These are phyloP conservation scores for Chenopodium berlandieri DNA, from an alignment of 148 eudicot species.

Conservation along the genomic window DNA sequence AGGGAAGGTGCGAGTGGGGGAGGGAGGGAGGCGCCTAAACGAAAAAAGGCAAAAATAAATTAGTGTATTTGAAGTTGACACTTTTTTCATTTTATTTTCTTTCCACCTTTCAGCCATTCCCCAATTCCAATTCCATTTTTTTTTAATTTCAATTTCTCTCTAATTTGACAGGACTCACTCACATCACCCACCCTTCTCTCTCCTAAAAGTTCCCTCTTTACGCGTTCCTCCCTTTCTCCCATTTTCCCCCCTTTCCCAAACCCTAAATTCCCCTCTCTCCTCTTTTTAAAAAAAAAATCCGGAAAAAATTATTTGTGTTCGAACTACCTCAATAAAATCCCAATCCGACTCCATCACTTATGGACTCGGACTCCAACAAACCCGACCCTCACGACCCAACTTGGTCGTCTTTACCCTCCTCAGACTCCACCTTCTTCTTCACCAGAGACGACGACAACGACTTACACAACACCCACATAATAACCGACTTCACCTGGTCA, in stretches of 20 bases:
- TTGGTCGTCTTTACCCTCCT: constrained; percentile 28
- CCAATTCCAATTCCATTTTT: too few species aligned
- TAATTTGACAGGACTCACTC: constrained; percentile 39
- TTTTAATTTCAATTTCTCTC: background rate
- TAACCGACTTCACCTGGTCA: constrained; percentile 51
- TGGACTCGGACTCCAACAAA: constrained; percentile 23
- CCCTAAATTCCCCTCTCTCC: constrained; percentile 12
- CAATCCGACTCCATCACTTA: constrained; percentile 5
- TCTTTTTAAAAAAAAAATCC: background rate
- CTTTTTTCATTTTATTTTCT: background rate
- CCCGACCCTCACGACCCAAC: constrained; percentile 32
- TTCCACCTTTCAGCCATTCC: background rate
- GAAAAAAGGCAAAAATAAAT: background rate
- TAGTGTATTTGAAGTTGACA: background rate
- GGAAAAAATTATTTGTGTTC: too few species aligned
- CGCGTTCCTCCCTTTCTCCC: constrained; percentile 11
- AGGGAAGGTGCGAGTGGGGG: background rate
- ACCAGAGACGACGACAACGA: constrained; percentile 8
- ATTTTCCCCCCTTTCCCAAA: background rate
- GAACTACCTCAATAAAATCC: background rate
- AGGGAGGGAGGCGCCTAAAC: background rate
- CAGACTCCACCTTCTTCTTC: constrained; percentile 23
- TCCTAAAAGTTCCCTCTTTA: constrained; percentile 21
- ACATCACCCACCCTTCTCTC: constrained; percentile 27
- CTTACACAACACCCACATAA: constrained; percentile 5